These are phyloP conservation scores for Alopecurus myosuroides DNA, from an alignment of 176 grass and related monocot genomes.

Conservation along the genomic window DNA sequence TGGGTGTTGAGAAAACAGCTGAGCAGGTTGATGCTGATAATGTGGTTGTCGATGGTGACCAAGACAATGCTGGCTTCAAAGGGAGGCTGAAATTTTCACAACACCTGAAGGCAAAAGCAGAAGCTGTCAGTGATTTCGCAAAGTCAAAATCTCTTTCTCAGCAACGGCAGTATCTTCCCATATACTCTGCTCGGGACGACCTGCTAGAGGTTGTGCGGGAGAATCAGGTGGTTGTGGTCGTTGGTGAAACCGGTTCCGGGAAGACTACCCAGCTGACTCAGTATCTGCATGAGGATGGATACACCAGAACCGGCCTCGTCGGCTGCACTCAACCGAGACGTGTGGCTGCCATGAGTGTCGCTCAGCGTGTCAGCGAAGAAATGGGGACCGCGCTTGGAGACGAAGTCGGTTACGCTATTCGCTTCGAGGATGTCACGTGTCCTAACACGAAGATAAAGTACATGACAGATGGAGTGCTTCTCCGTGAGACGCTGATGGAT, in stretches of 20 bases:
- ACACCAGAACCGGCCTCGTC: constrained; percentile 57
- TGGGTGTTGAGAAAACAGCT: constrained; percentile 82
- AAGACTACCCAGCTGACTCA: constrained; percentile 94
- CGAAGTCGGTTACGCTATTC: constrained; percentile 84
- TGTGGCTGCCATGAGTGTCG: constrained; percentile 99
- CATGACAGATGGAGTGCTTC: constrained; percentile 44
- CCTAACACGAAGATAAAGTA: constrained; percentile 87
- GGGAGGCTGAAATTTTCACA: constrained; percentile 75
- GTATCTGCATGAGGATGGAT: constrained; percentile 92
- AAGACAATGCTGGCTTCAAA: constrained; percentile 78
- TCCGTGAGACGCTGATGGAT: constrained; percentile 87
- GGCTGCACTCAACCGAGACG: constrained; percentile 95
- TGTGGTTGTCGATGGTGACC: constrained; percentile 56
- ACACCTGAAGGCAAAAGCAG: constrained; percentile 72
- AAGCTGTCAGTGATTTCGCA: constrained; percentile 90
- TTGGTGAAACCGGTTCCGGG: constrained; percentile 95
- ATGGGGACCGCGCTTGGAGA: constrained; percentile 87
- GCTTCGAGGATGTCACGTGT: constrained; percentile 87
- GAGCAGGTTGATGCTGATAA: constrained; percentile 89
- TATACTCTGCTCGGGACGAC: constrained; percentile 83
- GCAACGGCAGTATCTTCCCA: constrained; percentile 92
- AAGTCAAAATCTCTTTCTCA: constrained; percentile 78
- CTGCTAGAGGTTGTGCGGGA: constrained; percentile 89
- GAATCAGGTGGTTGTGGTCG: constrained; percentile 88
- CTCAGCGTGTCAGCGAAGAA: constrained; percentile 84